Evolutionary conservation across 768 basidiomycete genomes (phyloP), one percentile per base, ranked within the genome.

Genomic region (Solioccasus polychromus): DNA sequence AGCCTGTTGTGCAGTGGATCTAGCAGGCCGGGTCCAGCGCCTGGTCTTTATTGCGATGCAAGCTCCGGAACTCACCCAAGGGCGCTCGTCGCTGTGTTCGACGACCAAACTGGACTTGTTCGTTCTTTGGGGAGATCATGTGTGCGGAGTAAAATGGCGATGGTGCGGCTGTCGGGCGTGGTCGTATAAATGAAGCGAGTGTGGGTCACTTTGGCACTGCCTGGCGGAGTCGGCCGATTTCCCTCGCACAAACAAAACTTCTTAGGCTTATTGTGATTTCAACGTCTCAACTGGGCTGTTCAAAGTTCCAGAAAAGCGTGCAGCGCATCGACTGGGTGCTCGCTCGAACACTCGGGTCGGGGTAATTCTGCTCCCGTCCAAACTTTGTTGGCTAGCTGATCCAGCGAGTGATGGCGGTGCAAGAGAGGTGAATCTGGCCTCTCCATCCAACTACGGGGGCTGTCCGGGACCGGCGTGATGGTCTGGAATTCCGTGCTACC

Each of bases 391-490:
- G 10, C 12, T 12, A 55, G 45, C 39, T 55, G 59, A 29, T 54
- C 50, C 10, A 55, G 42, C 12, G 62, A 67, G 41, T 35, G 19
- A 18, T 51, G 47, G 23, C 62, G 39, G 40, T 55, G 58, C 3
- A 58, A 5, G 32, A 59, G 54, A 6, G 59, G 57, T 5, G 57
- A 64, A 45, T 64, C 55, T 5, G 55, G 45, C 29, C 56, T 52
- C 9, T 10, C 55, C 22, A 40, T n/a, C n/a, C n/a, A 24, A 2
- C 31, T 30, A 39, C 28, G 31, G n/a, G 42, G 25, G 35, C 49
- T 49, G 4, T 48, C 36, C 8, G 58, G 65, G 19, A 63, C 30
- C 1, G 65, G 59, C 4, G 63, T 64, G 35, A 65, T 51, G 36
- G 37, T 51, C 12, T 51, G 48, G 32, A 65, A 42, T 31, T 42